These are phyloP conservation scores for Erigeron philadelphicus DNA, from an alignment of 140 eudicot genomes.

Conservation along the genomic window DNA sequence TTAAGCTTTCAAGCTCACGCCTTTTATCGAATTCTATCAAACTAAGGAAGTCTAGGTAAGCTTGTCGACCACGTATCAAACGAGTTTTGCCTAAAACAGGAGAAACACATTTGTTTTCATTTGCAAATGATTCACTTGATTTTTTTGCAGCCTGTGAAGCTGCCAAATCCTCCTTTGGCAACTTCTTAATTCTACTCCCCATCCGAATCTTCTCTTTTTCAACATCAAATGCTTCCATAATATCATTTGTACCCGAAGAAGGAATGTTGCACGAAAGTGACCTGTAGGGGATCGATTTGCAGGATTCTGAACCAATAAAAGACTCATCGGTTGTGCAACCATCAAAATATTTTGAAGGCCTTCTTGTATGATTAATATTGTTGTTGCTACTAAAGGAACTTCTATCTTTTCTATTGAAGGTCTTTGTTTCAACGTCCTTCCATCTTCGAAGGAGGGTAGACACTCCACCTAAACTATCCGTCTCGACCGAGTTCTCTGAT, in stretches of 20 bases:
- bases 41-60: slow-evolving; percentile 38
- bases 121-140: slow-evolving; percentile 1
- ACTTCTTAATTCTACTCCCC: slow-evolving; percentile 37
- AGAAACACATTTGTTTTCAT: slow-evolving; percentile 25
- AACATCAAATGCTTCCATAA: slow-evolving; percentile 16
- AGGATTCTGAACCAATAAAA: slow-evolving; percentile 37
- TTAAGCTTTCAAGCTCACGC: slow-evolving; percentile 46
- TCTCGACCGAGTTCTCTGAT: slow-evolving; percentile 28
- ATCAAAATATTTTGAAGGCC: no score
- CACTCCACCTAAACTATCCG: slow-evolving; percentile 42
- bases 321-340: slow-evolving; percentile 8
- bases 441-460: slow-evolving; percentile 62
- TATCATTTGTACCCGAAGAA: slow-evolving; percentile 17
- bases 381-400: neutral
- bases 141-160: neutral
- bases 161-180: slow-evolving; percentile 25
- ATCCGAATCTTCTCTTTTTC: slow-evolving; percentile 50
- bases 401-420: neutral
- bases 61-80: slow-evolving; percentile 52
- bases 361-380: no score
- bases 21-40: slow-evolving; percentile 46
- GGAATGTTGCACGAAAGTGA: slow-evolving; percentile 14
- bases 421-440: slow-evolving; percentile 40
- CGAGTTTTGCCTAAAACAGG: slow-evolving; percentile 35
- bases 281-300: slow-evolving; percentile 16